These are phyloP conservation scores for Porcisia deanei DNA, from an alignment of 208 protist species.

Conservation along the genomic window DNA sequence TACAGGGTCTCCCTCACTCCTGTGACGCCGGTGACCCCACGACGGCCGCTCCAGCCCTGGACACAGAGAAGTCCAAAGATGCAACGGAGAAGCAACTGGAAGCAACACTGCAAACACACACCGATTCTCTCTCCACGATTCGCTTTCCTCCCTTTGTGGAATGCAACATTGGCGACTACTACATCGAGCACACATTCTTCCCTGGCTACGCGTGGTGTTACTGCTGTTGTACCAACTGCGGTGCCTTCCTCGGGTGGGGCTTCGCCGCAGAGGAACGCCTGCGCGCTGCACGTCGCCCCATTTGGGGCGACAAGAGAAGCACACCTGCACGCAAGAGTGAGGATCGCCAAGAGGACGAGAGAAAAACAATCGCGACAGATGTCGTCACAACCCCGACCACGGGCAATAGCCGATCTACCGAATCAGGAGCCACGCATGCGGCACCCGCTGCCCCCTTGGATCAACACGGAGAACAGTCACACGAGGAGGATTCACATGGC, in stretches of 20 bases:
- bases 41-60: background rate
- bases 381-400: background rate
- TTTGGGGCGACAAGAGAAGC: background rate
- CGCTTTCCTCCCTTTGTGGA: conserved; percentile 23
- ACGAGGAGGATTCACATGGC: background rate
- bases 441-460: background rate
- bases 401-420: background rate
- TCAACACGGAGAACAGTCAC: background rate
- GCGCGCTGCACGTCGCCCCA: conserved; percentile 2
- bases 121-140: background rate
- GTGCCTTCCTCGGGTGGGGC: conserved; percentile 78
- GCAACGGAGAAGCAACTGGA: background rate
- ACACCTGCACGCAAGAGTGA: background rate
- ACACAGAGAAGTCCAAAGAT: background rate
- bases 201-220: conserved; percentile 74
- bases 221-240: conserved; percentile 53
- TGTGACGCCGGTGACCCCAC: background rate
- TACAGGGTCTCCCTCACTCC: background rate
- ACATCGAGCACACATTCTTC: conserved; percentile 80
- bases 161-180: conserved; percentile 41
- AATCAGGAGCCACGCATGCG: background rate
- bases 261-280: conserved; percentile 40
- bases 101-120: background rate
- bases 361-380: background rate
- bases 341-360: background rate